Evolutionary conservation across 805 yeast species (phyloP), one percentile per base, ranked within the genome.

Genomic region (Saturnispora saitoi): DNA sequence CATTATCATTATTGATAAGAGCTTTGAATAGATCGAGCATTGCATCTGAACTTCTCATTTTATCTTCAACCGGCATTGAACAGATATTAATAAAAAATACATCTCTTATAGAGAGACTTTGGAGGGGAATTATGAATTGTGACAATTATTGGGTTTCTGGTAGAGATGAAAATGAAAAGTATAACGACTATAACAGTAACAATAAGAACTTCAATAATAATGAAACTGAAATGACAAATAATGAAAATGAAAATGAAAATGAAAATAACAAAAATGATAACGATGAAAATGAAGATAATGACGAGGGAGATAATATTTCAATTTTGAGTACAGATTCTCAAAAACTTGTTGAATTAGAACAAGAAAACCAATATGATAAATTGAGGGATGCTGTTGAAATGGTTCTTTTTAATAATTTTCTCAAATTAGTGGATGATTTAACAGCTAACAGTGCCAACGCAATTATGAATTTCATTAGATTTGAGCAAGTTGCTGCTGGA

Each of bases 341-440:
- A 40, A 52, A 47, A 41, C 38, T 53, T 17, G 30, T 49, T 2
- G 53, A 53, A 39, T 32, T 53, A 22, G 55, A 50, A 42, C 52
- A 50, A 32, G 53, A 51, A 30, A 59, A 59, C 28, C 51, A 49
- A 12, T 55, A 51, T 39, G 29, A 36, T 9, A 67, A 66, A 30
- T 67, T 53, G 15, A 40, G 56, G 30, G 61, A 63, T 43, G 42
- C 55, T 22, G 67, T 63, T 48, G 65, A 64, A 44, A 42, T 60
- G 2, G 51, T 55, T 3, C 44, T 64, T 29, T 56, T 66, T 32
- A 64, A 64, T 50, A 64, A 61, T 53, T 88, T 93, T 66, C 81
- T 90, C 71, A 89, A 86, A 62, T 80, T 90, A 50, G 81, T 85
- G 45, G 97, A 91, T 56, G 87, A 86, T 51, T 71, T 93, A 42